Evolutionary conservation across 108 stramenopile genomes (phyloP), one percentile per base, ranked within the genome.

Genomic region (Conticribra weissflogii): DNA sequence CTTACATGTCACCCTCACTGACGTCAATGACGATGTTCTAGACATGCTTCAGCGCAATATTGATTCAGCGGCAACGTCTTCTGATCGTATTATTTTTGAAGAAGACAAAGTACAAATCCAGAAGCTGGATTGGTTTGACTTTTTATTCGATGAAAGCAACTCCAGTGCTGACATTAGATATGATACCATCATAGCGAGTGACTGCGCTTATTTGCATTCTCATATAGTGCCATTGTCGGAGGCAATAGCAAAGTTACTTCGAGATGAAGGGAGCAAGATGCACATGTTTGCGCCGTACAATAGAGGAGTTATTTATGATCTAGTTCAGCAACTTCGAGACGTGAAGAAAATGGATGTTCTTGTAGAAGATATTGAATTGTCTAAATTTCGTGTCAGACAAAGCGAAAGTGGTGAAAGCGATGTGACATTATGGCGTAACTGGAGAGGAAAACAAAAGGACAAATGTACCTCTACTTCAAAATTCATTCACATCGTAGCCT

Each of bases 161-260:
- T 24, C 49, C 27, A 22, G 3, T 23, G 1, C 7, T n/a, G 16
- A 29, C 23, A 68, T 44, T 24, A 32, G 61, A 24, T 89, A 78
- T 56, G 78, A 89, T 32, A 89, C 88, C 5, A 72, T 90, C 19
- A 63, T 90, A 44, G 89, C 81, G 14, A 86, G 89, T 50, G 89
- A 90, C 31, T 83, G 82, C 55, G 85, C 83, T 0, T 87, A 86
- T 66, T 50, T 50, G 5, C 36, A 18, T 18, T 67, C 60, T 27
- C 60, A 74, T 33, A 23, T 74, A 5, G 17, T 16, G 5, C 72
- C 72, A 23, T 66, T 74, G 14, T 55, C 72, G 23, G 65, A 74
- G 29, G 55, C 72, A 48, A 74, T 67, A 41, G 7, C 25, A 21
- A 49, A 27, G 23, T 41, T 74, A 14, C 57, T 65, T 46, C 33